A percentile compares a stretch with the other conserved stretches of the same genome.
phyloP scores from a whole-genome alignment of 768 basidiomycete species.

The Goffeauzyma gilvescens region DNA sequence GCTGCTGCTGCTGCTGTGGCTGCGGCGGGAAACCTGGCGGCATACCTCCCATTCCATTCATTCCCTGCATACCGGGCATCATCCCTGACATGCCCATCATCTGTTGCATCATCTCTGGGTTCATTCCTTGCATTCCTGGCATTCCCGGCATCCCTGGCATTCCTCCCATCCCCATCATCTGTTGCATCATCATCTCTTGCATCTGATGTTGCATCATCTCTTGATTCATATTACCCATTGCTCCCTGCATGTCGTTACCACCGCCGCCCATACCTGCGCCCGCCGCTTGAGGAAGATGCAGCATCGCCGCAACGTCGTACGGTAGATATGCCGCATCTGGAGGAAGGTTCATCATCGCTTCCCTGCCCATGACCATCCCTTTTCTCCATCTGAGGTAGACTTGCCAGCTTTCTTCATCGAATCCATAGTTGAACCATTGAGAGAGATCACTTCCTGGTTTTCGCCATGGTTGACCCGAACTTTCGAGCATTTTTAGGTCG shows the following conservation, averaged over 20 bases:
- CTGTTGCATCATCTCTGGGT: conserved; percentile 24
- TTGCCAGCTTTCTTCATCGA: conserved; percentile 92
- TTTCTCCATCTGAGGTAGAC: conserved; percentile 41
- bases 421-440: conserved; percentile 99
- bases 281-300: conserved; percentile 6
- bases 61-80: too few species aligned
- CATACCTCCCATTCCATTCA: neutral
- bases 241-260: conserved; percentile 39
- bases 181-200: conserved; percentile 38
- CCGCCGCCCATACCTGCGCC: neutral
- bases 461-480: conserved; percentile 74
- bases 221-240: conserved; percentile 39
- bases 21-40: neutral
- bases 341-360: conserved; percentile 18
- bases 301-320: conserved; percentile 11
- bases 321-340: conserved; percentile 6
- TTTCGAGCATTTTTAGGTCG: conserved; percentile 40
- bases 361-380: conserved; percentile 28
- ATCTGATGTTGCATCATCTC: conserved; percentile 13
- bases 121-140: conserved; percentile 36
- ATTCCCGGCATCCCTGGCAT: conserved; percentile 36
- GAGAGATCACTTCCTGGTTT: conserved; percentile 76
- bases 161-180: conserved; percentile 64
- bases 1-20: neutral
- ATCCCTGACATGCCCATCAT: conserved; percentile 8